These are phyloP conservation scores for Boletus sp. DNA, from an alignment of 768 basidiomycete genomes.

Conservation along the genomic window DNA sequence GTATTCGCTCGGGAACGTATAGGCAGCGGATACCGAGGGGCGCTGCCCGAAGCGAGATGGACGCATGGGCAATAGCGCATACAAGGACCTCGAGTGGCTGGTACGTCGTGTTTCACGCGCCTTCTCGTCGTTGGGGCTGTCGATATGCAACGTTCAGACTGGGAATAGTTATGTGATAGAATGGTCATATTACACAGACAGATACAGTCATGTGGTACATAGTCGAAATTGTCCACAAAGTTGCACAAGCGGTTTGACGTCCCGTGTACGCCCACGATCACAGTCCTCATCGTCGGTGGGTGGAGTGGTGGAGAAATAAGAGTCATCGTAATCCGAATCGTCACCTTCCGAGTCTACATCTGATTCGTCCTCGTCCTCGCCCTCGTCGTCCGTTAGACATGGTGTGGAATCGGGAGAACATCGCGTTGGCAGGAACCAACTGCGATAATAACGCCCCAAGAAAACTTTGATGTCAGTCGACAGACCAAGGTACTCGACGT, in stretches of 20 bases:
- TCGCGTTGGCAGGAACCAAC: slow-evolving; percentile 48
- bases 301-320: slow-evolving; percentile 32
- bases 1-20: slow-evolving; percentile 17
- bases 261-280: slow-evolving; percentile 41
- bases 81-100: slow-evolving; percentile 44
- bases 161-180: too few species aligned
- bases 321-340: slow-evolving; percentile 19
- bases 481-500: slow-evolving; percentile 86
- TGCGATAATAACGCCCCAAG: slow-evolving; percentile 71
- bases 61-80: slow-evolving; percentile 48
- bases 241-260: slow-evolving; percentile 40
- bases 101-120: slow-evolving; percentile 34
- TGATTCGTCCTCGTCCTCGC: slow-evolving; percentile 33
- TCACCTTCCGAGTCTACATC: slow-evolving; percentile 30
- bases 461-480: slow-evolving; percentile 74
- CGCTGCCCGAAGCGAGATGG: slow-evolving; percentile 42
- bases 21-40: slow-evolving; percentile 26
- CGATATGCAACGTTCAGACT: too few species aligned
- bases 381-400: slow-evolving; percentile 28
- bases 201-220: slow-evolving; percentile 7
- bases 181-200: not conserved
- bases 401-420: slow-evolving; percentile 26
- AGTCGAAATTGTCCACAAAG: slow-evolving; percentile 26
- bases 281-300: slow-evolving; percentile 39
- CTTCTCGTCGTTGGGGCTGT: too few species aligned